phyloP scores from a whole-genome alignment of 805 yeast genomes.

The Wickerhamomyces queroliae region DNA sequence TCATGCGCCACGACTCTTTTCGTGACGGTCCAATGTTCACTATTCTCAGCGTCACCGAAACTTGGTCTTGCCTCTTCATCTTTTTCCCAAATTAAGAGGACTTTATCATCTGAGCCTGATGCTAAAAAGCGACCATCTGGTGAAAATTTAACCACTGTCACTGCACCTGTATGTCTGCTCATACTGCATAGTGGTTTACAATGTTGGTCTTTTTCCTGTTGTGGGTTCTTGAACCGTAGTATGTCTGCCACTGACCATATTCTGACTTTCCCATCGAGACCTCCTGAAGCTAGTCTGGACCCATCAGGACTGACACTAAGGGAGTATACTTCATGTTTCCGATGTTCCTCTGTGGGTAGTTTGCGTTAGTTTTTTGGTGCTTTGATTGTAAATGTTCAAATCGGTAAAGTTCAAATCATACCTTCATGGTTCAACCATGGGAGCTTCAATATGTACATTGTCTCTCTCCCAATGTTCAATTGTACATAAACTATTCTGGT shows the following conservation, averaged over 20 bases:
- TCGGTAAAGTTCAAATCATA: no score
- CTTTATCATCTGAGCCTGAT: constrained; percentile 92
- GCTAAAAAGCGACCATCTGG: constrained; percentile 91
- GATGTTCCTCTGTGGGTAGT: constrained; percentile 57
- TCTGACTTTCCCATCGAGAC: constrained; percentile 85
- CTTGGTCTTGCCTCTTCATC: constrained; percentile 59
- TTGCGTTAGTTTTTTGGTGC: constrained; percentile 1
- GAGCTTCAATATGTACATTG: constrained; percentile 60
- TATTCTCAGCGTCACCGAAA: constrained; percentile 65
- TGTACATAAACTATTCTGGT: no score
- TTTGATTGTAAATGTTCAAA: no score
- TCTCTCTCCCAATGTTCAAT: background rate
- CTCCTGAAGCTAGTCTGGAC: constrained; percentile 85
- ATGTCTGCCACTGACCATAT: constrained; percentile 75
- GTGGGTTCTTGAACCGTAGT: constrained; percentile 25
- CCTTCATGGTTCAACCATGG: constrained; percentile 66
- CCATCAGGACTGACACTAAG: constrained; percentile 81
- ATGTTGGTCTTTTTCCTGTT: constrained; percentile 22
- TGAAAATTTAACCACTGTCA: constrained; percentile 86
- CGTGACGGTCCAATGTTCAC: constrained; percentile 93
- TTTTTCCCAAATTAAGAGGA: constrained; percentile 86
- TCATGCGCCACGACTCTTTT: constrained; percentile 94
- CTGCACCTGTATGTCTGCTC: constrained; percentile 96
- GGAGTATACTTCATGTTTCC: constrained; percentile 80
- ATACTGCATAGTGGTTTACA: constrained; percentile 74